These are phyloP conservation scores for Glebionis coronaria DNA, from an alignment of 129 eudicot species.

Conservation along the genomic window DNA sequence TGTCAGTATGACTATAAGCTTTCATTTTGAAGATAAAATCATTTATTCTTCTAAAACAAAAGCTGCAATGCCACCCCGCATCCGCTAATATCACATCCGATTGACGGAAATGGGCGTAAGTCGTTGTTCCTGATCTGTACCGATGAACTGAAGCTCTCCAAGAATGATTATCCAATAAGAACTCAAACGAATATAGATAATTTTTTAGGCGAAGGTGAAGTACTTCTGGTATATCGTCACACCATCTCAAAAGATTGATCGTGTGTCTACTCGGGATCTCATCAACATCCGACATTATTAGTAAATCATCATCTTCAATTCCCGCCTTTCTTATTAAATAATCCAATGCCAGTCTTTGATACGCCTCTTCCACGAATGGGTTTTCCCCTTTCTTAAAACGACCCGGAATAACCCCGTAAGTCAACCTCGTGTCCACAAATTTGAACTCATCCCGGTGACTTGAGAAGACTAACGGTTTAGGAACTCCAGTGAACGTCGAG, in stretches of 20 bases:
- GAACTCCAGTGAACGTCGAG: slow-evolving; percentile 79
- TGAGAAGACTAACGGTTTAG: slow-evolving; percentile 63
- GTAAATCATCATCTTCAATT: slow-evolving; percentile 78
- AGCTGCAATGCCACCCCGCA: slow-evolving; percentile 98
- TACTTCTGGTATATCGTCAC: slow-evolving; percentile 69
- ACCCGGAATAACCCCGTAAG: slow-evolving; percentile 74
- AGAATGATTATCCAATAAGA: slow-evolving; percentile 63
- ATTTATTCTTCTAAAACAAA: slow-evolving; percentile 64
- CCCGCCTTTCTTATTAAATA: slow-evolving; percentile 69
- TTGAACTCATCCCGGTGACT: slow-evolving; percentile 54
- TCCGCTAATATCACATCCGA: slow-evolving; percentile 78
- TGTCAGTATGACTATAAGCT: slow-evolving; percentile 81
- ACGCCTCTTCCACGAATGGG: slow-evolving; percentile 92
- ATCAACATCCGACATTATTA: slow-evolving; percentile 92
- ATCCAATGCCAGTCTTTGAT: slow-evolving; percentile 75
- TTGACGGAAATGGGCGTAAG: slow-evolving; percentile 82
- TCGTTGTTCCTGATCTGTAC: slow-evolving; percentile 66
- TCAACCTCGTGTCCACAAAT: slow-evolving; percentile 68
- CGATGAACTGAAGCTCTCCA: slow-evolving; percentile 86
- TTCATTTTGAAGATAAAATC: slow-evolving; percentile 91
- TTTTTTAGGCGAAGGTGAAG: slow-evolving; percentile 78
- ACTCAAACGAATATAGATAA: slow-evolving; percentile 84
- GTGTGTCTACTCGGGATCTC: slow-evolving; percentile 90
- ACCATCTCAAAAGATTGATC: slow-evolving; percentile 81
- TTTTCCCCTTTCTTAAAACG: slow-evolving; percentile 63